Conservation (phyloP, 2,329 filamentous ascomycete species). For the Ascomycota sp. region DNA sequence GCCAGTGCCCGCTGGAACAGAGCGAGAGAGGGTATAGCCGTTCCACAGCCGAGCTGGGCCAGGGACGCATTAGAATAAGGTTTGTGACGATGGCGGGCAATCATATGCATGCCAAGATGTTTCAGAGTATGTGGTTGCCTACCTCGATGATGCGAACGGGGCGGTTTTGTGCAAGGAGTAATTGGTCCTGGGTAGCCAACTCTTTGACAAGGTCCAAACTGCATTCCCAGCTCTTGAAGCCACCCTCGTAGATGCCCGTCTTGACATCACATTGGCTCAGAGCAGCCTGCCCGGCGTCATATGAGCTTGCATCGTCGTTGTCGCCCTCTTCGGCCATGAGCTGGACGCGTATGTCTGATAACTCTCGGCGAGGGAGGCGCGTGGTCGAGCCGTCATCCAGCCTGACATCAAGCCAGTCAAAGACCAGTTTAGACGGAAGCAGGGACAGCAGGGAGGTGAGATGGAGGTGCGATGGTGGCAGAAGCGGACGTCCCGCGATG, state of each 20-base stretch:
- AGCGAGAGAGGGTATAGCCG: conserved; percentile 48
- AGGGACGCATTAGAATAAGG: too few species aligned
- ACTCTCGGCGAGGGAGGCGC: conserved; percentile 45
- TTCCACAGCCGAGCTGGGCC: conserved; percentile 51
- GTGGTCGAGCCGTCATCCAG: conserved; percentile 30
- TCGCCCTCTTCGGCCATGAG: conserved; percentile 50
- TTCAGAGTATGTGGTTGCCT: not conserved
- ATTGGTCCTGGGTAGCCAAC: conserved; percentile 21
- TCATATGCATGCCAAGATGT: conserved; percentile 3
- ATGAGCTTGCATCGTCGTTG: conserved; percentile 7
- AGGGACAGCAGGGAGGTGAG: conserved; percentile 27
- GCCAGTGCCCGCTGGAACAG: conserved; percentile 39
- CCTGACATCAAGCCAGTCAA: conserved; percentile 34
- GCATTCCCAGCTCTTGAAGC: conserved; percentile 81
- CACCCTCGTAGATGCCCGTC: conserved; percentile 65
- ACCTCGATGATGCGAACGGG: conserved; percentile 31
- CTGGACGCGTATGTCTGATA: conserved; percentile 65
- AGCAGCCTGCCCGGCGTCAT: conserved; percentile 1
- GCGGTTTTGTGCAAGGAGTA: conserved; percentile 9
- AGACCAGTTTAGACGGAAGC: conserved; percentile 55
- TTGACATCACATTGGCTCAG: conserved; percentile 52
- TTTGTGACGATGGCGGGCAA: not conserved
- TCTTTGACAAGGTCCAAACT: conserved; percentile 57
- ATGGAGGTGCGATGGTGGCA: conserved; percentile 29
- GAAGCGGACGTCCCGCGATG: conserved; percentile 35